phyloP scores from a whole-genome alignment of 805 yeast genomes.

The Nakazawaea holstii region DNA sequence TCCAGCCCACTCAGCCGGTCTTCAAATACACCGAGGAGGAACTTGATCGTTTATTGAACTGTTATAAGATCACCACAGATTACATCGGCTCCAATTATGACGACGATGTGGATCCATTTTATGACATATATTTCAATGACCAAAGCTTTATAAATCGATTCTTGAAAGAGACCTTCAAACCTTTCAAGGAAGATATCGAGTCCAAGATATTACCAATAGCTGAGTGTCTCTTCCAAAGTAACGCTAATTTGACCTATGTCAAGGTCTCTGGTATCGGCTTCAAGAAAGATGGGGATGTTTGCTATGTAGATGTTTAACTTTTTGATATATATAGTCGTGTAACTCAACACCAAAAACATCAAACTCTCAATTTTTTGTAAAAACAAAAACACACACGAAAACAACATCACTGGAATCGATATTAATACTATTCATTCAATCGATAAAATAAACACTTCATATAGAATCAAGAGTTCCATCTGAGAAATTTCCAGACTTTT shows the following conservation, averaged over 20 bases:
- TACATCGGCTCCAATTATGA: neutral
- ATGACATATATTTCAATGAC: constrained; percentile 8
- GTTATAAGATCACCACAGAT: constrained; percentile 8
- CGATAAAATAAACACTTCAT: no score
- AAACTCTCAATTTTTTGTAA: no score
- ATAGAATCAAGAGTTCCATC: no score
- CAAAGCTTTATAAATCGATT: constrained; percentile 8
- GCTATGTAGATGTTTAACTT: constrained; percentile 6
- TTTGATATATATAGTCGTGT: neutral
- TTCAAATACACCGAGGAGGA: constrained; percentile 9
- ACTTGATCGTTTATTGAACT: constrained; percentile 1
- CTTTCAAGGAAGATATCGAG: constrained; percentile 12
- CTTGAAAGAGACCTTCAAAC: constrained; percentile 8
- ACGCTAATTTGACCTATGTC: constrained; percentile 2
- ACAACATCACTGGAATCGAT: neutral
- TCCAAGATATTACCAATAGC: constrained; percentile 9
- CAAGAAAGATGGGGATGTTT: neutral
- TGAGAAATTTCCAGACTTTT: no score
- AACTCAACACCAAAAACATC: neutral
- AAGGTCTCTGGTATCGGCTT: constrained; percentile 11
- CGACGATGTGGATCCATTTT: constrained; percentile 10
- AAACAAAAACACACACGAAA: neutral
- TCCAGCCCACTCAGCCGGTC: constrained; percentile 11
- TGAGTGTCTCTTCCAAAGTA: neutral
- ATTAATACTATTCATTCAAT: neutral